Conservation (phyloP, 163 green algal genomes). For the Chlamydomonas reinhardtii region DNA sequence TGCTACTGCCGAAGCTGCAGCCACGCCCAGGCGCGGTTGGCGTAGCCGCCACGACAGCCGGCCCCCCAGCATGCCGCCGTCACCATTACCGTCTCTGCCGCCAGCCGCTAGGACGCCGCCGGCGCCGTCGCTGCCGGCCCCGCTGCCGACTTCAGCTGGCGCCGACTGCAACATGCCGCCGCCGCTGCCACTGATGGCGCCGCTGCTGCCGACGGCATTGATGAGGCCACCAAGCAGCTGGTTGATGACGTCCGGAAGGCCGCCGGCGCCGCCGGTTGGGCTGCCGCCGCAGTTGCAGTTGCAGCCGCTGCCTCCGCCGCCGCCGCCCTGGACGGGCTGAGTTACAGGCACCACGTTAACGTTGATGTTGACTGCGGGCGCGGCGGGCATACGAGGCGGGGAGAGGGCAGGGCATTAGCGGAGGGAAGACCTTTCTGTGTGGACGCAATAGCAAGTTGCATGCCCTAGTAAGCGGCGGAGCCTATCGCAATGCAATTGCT, state of each 20-base stretch:
- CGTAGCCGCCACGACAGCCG: background rate
- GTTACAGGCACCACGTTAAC: slow-evolving; percentile 30
- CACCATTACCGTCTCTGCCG: too few species aligned
- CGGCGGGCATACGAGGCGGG: too few species aligned
- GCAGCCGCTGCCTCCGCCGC: background rate
- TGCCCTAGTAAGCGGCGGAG: too few species aligned
- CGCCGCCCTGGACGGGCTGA: background rate
- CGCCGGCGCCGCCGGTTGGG: background rate
- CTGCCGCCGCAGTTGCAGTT: background rate
- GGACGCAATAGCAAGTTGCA: too few species aligned
- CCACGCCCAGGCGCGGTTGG: background rate
- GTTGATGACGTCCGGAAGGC: too few species aligned
- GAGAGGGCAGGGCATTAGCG: too few species aligned
- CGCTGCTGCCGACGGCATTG: background rate
- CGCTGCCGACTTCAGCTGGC: background rate
- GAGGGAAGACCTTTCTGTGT: too few species aligned
- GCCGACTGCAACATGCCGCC: background rate
- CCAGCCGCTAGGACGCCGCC: too few species aligned
- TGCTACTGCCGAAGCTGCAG: background rate
- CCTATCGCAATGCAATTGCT: too few species aligned
- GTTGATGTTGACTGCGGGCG: slow-evolving; percentile 34
- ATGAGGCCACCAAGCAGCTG: background rate
- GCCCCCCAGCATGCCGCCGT: background rate
- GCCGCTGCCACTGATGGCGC: background rate
- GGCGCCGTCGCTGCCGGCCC: too few species aligned